Evolutionary conservation across 2,329 filamentous ascomycete genomes (phyloP).

Genomic region (Phaeosphaeria sp.): DNA sequence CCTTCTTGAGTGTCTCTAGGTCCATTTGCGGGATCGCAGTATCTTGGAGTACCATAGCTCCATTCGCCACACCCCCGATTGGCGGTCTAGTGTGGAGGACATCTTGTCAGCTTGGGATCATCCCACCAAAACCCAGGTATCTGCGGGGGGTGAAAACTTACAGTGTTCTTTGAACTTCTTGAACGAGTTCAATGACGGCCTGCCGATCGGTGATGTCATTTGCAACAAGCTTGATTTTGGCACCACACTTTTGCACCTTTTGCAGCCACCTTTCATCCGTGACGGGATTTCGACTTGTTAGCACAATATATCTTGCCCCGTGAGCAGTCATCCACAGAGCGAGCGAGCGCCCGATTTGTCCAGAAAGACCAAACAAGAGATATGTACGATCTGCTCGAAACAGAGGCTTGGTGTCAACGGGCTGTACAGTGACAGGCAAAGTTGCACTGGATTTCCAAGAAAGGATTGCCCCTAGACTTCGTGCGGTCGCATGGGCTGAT

Average conservation of each 20-base stretch:
- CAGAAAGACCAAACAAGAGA: conserved; percentile 26
- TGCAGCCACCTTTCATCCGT: background rate
- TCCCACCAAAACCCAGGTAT: too few relatives aligned
- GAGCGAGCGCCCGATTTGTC: conserved; percentile 25
- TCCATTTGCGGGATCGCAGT: conserved; percentile 12
- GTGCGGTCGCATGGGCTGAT: too few relatives aligned
- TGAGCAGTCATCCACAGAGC: conserved; percentile 29
- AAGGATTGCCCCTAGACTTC: too few relatives aligned
- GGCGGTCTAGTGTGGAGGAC: background rate
- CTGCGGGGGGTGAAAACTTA: too few relatives aligned
- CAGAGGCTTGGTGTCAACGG: background rate
- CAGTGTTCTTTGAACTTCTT: too few relatives aligned
- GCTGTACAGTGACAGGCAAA: background rate
- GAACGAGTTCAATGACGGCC: background rate
- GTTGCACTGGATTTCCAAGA: background rate
- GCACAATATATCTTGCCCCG: conserved; percentile 27
- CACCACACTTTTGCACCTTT: background rate
- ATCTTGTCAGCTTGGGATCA: background rate
- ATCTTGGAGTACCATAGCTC: conserved; percentile 32
- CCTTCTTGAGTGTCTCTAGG: conserved; percentile 3
- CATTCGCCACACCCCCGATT: conserved; percentile 18
- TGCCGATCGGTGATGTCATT: conserved; percentile 9
- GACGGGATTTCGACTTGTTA: conserved; percentile 48
- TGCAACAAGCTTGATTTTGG: conserved; percentile 3
- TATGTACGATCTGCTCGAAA: conserved; percentile 21